phyloP scores from a whole-genome alignment of 2,329 filamentous ascomycete genomes.

The Pseudogymnoascus sp. region DNA sequence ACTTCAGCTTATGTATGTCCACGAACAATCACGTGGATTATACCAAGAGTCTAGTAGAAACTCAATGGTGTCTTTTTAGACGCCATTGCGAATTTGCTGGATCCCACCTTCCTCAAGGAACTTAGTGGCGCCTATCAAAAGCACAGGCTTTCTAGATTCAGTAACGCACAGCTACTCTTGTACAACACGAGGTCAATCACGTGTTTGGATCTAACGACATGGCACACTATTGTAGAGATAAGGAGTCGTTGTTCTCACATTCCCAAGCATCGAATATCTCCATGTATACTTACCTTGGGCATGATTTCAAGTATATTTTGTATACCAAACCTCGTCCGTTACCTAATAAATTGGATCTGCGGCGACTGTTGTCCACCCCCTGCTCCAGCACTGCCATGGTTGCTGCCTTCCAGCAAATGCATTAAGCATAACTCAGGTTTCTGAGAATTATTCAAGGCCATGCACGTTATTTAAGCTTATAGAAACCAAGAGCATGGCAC shows the following conservation, averaged over 20 bases:
- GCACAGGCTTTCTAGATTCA: background rate
- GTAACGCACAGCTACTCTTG: background rate
- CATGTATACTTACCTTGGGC: background rate
- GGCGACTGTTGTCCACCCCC: background rate
- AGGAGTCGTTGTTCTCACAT: background rate
- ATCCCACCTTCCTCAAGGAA: background rate
- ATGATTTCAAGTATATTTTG: background rate
- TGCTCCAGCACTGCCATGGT: background rate
- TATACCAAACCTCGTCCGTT: background rate
- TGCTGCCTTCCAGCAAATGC: background rate
- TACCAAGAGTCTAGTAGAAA: background rate
- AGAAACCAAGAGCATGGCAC: background rate
- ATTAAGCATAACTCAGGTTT: background rate
- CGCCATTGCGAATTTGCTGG: background rate
- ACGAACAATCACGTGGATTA: background rate
- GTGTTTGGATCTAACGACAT: background rate
- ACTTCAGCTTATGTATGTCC: background rate
- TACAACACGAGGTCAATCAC: background rate
- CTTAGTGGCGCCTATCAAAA: background rate
- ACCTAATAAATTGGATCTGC: background rate
- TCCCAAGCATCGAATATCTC: background rate
- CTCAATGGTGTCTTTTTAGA: background rate
- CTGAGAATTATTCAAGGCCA: background rate
- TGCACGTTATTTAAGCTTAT: background rate
- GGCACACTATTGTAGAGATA: background rate